phyloP scores from a whole-genome alignment of 768 basidiomycete species.

The Imleria badia region DNA sequence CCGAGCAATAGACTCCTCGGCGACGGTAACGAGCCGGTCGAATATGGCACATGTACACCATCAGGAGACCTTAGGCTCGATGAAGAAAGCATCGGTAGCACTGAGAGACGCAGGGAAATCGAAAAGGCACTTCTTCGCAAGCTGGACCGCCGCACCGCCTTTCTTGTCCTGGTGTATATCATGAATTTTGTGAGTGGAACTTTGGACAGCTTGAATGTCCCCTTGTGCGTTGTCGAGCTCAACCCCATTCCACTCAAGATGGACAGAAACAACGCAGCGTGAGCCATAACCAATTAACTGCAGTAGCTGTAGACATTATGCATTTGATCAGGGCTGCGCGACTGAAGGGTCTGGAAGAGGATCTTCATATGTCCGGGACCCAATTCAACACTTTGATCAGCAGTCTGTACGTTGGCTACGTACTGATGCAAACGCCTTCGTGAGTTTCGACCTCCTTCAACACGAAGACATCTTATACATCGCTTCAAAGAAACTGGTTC shows the following conservation, averaged over 20 bases:
- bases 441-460: constrained; percentile 30
- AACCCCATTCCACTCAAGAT: constrained; percentile 38
- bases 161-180: constrained; percentile 46
- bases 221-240: not conserved
- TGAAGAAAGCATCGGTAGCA: constrained; percentile 36
- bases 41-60: constrained; percentile 11
- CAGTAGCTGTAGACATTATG: not conserved
- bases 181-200: constrained; percentile 44
- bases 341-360: constrained; percentile 64
- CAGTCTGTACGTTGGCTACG: constrained; percentile 68
- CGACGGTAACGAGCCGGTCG: not conserved
- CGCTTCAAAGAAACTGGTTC: constrained; percentile 56
- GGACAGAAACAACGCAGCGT: constrained; percentile 69
- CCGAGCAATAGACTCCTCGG: not conserved
- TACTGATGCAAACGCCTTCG: constrained; percentile 75
- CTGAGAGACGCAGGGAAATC: constrained; percentile 35
- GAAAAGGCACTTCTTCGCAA: constrained; percentile 45
- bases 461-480: not conserved
- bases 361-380: constrained; percentile 55
- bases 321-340: constrained; percentile 56
- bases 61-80: constrained; percentile 13
- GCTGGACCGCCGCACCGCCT: constrained; percentile 43
- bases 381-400: constrained; percentile 69
- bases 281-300: constrained; percentile 16
- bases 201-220: not conserved